phyloP scores from a whole-genome alignment of 2,329 filamentous ascomycete species.

The Trichoderma hamatum region DNA sequence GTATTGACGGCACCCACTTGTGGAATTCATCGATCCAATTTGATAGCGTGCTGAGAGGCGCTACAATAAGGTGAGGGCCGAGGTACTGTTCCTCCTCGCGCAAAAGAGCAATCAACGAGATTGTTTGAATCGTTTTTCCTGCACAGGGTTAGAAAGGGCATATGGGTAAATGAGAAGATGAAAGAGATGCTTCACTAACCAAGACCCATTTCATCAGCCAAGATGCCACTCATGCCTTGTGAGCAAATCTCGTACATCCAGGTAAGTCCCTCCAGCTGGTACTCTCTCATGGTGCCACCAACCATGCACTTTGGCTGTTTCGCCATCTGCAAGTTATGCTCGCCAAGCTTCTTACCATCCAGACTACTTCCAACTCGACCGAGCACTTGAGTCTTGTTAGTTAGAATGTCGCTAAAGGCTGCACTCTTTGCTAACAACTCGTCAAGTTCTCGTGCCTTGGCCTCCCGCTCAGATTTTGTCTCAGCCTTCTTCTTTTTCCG shows the following conservation, averaged over 20 bases:
- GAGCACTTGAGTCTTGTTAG: constrained; percentile 64
- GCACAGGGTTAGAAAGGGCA: constrained; percentile 17
- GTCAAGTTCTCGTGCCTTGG: constrained; percentile 62
- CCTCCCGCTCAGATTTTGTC: constrained; percentile 57
- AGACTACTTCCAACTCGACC: constrained; percentile 64
- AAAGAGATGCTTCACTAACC: constrained; percentile 44
- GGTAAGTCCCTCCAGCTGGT: constrained; percentile 90
- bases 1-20: constrained; percentile 86
- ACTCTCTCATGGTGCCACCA: constrained; percentile 88
- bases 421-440: constrained; percentile 62
- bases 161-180: too few relatives aligned
- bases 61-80: constrained; percentile 88
- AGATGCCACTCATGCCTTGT: constrained; percentile 86
- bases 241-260: constrained; percentile 85
- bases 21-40: constrained; percentile 97
- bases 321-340: constrained; percentile 75
- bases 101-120: constrained; percentile 82
- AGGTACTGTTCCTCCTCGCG: constrained; percentile 81
- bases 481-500: constrained; percentile 54
- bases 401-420: constrained; percentile 64
- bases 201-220: constrained; percentile 93
- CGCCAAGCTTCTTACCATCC: constrained; percentile 61
- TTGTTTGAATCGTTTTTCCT: constrained; percentile 92
- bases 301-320: constrained; percentile 83
- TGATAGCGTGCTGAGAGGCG: constrained; percentile 85